phyloP scores from a whole-genome alignment of 2,329 filamentous ascomycete species.

The Aureobasidium musti region DNA sequence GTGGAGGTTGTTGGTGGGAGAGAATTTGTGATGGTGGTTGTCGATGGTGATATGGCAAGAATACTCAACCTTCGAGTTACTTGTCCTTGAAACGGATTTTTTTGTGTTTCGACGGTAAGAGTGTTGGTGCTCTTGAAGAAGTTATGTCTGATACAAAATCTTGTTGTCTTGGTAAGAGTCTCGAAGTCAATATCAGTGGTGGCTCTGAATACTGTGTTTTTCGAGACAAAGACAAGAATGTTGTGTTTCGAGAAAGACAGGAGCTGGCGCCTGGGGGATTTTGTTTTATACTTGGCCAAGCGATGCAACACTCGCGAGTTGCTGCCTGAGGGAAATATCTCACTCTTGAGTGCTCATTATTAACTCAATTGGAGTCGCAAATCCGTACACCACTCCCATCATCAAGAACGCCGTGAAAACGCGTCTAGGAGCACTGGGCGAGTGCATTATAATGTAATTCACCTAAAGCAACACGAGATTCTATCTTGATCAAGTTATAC shows the following conservation, averaged over 20 bases:
- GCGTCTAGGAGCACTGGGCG: no score
- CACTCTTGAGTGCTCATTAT: neutral
- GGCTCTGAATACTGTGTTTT: neutral
- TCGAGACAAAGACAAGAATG: neutral
- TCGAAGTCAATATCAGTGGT: neutral
- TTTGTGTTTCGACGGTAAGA: neutral
- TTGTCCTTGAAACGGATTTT: neutral
- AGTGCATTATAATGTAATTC: accelerated
- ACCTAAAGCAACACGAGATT: neutral
- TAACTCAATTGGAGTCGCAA: neutral
- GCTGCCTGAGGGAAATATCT: neutral
- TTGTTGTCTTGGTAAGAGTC: neutral
- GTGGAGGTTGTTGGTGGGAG: neutral
- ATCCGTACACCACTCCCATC: neutral
- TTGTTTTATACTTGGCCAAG: neutral
- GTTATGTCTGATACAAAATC: neutral
- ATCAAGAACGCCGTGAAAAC: neutral
- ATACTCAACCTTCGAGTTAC: neutral
- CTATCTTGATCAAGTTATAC: neutral
- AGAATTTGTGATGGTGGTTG: neutral
- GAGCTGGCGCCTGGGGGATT: neutral
- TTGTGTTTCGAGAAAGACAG: neutral
- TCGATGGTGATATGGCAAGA: neutral
- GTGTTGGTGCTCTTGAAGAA: neutral
- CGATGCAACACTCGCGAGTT: neutral